Conservation (phyloP, 1,284 basidiomycete genomes). For the Kwoniella shivajii region DNA sequence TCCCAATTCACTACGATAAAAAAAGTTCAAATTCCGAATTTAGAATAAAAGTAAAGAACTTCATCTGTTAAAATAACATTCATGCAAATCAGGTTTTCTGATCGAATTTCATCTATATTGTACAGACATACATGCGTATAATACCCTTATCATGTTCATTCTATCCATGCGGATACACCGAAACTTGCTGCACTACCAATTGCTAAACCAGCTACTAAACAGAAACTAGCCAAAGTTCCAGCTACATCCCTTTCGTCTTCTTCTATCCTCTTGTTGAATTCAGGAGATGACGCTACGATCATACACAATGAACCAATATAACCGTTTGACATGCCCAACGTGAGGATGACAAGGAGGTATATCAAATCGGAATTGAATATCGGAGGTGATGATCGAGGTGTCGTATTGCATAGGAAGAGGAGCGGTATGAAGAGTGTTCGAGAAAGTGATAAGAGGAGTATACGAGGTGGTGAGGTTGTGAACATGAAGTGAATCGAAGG, state of each 20-base stretch:
- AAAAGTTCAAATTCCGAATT: too few species aligned
- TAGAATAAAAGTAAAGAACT: too few species aligned
- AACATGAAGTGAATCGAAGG: slow-evolving; percentile 68
- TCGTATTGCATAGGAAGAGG: slow-evolving; percentile 75
- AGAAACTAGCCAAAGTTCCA: slow-evolving; percentile 76
- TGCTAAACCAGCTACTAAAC: slow-evolving; percentile 72
- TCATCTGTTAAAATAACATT: too few species aligned
- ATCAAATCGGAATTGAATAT: slow-evolving; percentile 65
- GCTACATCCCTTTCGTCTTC: slow-evolving; percentile 76
- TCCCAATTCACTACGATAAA: too few species aligned
- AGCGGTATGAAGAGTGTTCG: slow-evolving; percentile 77
- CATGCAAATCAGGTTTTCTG: not conserved
- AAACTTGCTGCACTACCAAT: slow-evolving; percentile 76
- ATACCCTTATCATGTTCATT: too few species aligned
- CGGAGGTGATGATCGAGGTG: slow-evolving; percentile 10
- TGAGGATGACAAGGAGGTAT: slow-evolving; percentile 72
- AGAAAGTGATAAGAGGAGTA: slow-evolving; percentile 65
- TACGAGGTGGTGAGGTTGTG: slow-evolving; percentile 66
- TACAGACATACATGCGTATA: too few species aligned
- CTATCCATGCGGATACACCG: too few species aligned
- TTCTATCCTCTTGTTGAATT: slow-evolving; percentile 47
- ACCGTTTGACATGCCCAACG: slow-evolving; percentile 76
- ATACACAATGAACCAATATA: slow-evolving; percentile 49
- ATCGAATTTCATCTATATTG: too few species aligned
- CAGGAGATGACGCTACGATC: slow-evolving; percentile 51